Evolutionary conservation across 176 grass and related monocot species (phyloP), one percentile per base, ranked within the genome.

Genomic region (Urochloa ruziziensis): DNA sequence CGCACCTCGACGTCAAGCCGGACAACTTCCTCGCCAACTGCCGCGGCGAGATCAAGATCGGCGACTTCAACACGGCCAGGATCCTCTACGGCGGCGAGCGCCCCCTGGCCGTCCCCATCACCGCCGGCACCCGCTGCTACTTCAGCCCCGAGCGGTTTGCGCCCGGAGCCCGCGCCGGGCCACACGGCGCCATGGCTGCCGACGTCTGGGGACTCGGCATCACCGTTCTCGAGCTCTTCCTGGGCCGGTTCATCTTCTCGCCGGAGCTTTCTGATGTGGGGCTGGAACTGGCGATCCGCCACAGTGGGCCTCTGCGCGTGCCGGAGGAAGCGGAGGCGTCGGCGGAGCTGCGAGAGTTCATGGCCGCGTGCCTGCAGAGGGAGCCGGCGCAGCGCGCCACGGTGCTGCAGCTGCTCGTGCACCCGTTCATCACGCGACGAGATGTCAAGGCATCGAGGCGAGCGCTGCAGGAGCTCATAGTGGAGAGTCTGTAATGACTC

Each of bases 81-180:
- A 47, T 82, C 43, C 23, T 89, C 25, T 19, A 37, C 59, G 54
- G 28, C 28, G 1, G 74, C 35, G 29, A 82, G 21, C 39, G 33
- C 19, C 36, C 29, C 36, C 43, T 21, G 4, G 83, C n/a, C n/a
- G n/a, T 84, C 6, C 0, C 24, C 2, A 5, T 80, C 70, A 21
- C 36, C 63, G 56, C 29, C 54, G 75, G 83, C 16, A 72, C 75
- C 0, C 14, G 18, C 0, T 18, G 5, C 1, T 86, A 80, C 76
- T 79, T 83, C 73, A 86, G 83, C 48, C 83, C 88, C 25, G 88
- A 90, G 73, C 35, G 88, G 64, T 90, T 90, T 73, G 83, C 40
- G 42, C 83, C 35, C 12, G 21, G 35, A 7, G 53, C 78, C 14
- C 53, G 43, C 27, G 73, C 72, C 1, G 54, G 58, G 0, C 34